A percentile compares a stretch with the other conserved stretches of the same genome.
phyloP scores from a whole-genome alignment of 352 stramenopile genomes.

The Phytophthora meadii region DNA sequence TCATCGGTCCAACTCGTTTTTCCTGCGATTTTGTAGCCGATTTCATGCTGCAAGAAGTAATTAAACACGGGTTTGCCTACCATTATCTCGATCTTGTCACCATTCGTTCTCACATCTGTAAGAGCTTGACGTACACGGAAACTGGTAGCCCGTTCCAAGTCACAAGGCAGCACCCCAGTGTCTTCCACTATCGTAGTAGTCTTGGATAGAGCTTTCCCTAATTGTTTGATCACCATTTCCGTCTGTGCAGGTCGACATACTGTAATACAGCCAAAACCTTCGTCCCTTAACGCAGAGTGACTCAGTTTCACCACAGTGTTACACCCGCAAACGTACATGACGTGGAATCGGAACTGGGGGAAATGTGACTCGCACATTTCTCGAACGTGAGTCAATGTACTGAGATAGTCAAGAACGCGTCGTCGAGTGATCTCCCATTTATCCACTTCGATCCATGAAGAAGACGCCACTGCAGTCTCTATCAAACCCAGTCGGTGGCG shows the following conservation, averaged over 20 bases:
- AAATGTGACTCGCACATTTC: constrained; percentile 84
- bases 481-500: constrained; percentile 68
- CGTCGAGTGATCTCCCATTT: constrained; percentile 85
- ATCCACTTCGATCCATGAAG: constrained; percentile 86
- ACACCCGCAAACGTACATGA: constrained; percentile 82
- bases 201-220: constrained; percentile 66
- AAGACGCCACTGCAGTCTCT: constrained; percentile 68
- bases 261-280: constrained; percentile 75
- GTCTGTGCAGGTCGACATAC: constrained; percentile 74
- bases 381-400: constrained; percentile 70
- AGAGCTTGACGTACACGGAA: constrained; percentile 70
- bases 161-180: constrained; percentile 67
- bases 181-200: constrained; percentile 77
- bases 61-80: constrained; percentile 70
- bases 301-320: constrained; percentile 85
- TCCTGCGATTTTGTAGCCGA: constrained; percentile 65
- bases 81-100: constrained; percentile 65
- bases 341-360: constrained; percentile 60
- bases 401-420: constrained; percentile 79
- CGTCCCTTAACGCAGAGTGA: constrained; percentile 66
- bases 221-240: constrained; percentile 75
- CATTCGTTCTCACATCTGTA: constrained; percentile 33
- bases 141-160: constrained; percentile 72
- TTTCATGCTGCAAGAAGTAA: constrained; percentile 66
- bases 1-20: constrained; percentile 66